Evolutionary conservation across 2,329 filamentous ascomycete species (phyloP).

Genomic region (Leptodontidium sp.): DNA sequence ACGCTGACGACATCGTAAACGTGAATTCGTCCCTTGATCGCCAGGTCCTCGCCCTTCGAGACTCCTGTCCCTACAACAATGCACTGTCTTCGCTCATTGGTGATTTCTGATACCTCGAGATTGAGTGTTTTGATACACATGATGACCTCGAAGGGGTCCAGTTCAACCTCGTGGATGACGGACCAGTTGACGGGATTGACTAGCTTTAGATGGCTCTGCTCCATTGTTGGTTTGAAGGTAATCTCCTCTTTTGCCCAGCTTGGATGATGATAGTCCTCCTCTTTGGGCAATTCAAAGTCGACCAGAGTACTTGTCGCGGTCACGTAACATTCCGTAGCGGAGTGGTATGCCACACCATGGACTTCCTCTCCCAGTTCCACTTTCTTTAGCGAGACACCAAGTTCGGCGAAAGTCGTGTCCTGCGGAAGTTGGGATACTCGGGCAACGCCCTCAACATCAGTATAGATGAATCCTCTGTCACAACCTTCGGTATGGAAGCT

Average conservation of each 20-base stretch:
- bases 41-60: constrained; percentile 88
- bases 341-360: constrained; percentile 78
- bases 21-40: constrained; percentile 83
- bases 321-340: constrained; percentile 77
- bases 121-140: constrained; percentile 85
- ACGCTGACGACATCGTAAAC: constrained; percentile 93
- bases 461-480: constrained; percentile 83
- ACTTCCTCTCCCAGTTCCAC: constrained; percentile 75
- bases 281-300: constrained; percentile 84
- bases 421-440: constrained; percentile 76
- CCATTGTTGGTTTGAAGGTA: constrained; percentile 69
- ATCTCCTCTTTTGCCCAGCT: constrained; percentile 80
- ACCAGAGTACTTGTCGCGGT: constrained; percentile 73
- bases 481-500: constrained; percentile 80
- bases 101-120: constrained; percentile 90
- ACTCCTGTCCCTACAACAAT: constrained; percentile 87
- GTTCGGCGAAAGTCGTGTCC: constrained; percentile 73
- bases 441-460: constrained; percentile 76
- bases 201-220: constrained; percentile 78
- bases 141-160: constrained; percentile 79
- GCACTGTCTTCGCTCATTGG: constrained; percentile 83
- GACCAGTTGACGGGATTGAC: constrained; percentile 80
- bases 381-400: constrained; percentile 79
- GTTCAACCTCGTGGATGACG: constrained; percentile 76
- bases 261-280: constrained; percentile 76